These are phyloP conservation scores for Cyanidiococcus yangmingshanensis DNA, from an alignment of 23 red algal species.

Conservation along the genomic window DNA sequence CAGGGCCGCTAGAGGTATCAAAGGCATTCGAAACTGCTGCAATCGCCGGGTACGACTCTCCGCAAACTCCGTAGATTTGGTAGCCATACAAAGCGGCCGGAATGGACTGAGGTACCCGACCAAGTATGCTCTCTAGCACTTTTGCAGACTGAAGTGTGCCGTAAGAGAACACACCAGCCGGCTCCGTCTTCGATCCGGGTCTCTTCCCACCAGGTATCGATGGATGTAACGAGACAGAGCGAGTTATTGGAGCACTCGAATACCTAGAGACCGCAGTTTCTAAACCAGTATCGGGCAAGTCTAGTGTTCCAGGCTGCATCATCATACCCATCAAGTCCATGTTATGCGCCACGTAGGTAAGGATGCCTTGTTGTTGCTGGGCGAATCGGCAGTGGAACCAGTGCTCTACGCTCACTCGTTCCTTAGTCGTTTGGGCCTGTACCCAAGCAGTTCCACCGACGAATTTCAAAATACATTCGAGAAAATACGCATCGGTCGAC, in stretches of 20 bases:
- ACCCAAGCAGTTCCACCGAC: not conserved
- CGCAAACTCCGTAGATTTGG: not conserved
- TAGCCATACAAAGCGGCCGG: not conserved
- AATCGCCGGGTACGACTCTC: not conserved
- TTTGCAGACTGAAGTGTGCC: not conserved
- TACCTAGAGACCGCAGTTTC: not conserved
- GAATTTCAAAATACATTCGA: not conserved
- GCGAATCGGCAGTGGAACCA: not conserved
- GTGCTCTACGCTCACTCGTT: not conserved
- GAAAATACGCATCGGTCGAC: slow-evolving; percentile 6
- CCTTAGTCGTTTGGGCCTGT: not conserved
- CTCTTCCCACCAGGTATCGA: not conserved
- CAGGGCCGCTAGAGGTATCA: not conserved
- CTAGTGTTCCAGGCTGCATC: not conserved
- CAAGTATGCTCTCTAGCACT: not conserved
- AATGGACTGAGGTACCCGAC: not conserved
- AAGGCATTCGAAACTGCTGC: not conserved
- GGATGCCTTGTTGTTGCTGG: not conserved
- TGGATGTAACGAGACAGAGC: not conserved
- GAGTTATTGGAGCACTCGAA: not conserved
- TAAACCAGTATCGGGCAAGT: not conserved
- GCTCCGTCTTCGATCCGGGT: not conserved
- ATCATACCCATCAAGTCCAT: not conserved
- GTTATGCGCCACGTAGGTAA: not conserved
- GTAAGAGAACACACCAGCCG: not conserved